Percentiles rank a stretch among this genome's conserved stretches.
phyloP scores from a whole-genome alignment of 768 basidiomycete species.

The Lentinus tigrinus region DNA sequence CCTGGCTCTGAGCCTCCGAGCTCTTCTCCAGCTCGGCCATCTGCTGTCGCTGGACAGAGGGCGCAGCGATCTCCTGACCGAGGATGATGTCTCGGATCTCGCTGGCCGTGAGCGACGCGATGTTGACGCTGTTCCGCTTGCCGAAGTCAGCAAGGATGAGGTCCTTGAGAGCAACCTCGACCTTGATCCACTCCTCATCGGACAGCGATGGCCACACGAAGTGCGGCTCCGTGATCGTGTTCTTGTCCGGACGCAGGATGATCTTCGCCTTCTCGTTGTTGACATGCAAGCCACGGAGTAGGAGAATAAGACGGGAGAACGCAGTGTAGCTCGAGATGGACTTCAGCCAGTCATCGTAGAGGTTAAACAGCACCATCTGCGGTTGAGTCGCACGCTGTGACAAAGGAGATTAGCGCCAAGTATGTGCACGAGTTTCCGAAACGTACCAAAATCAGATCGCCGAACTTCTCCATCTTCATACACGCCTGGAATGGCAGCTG shows the following conservation, averaged over 20 bases:
- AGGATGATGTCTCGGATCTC: conserved; percentile 98
- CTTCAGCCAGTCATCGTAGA: conserved; percentile 99
- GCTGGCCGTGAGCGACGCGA: conserved; percentile 92
- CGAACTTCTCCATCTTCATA: conserved; percentile 99
- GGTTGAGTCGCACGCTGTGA: conserved; percentile 90
- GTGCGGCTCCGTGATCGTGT: conserved; percentile 94
- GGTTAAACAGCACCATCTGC: conserved; percentile 97
- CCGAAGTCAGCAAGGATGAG: conserved; percentile 95
- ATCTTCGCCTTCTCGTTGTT: conserved; percentile 99
- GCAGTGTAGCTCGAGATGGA: conserved; percentile 99
- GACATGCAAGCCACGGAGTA: conserved; percentile 95
- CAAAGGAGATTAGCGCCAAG: conserved; percentile 4
- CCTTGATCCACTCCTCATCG: conserved; percentile 99
- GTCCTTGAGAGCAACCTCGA: conserved; percentile 98
- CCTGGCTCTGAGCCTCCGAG: conserved; percentile 89
- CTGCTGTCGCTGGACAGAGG: conserved; percentile 94
- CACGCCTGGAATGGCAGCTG: conserved; percentile 99
- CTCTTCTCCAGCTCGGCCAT: conserved; percentile 99
- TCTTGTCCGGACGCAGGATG: conserved; percentile 95
- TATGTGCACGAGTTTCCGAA: neutral
- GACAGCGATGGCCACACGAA: conserved; percentile 94
- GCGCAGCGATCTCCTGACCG: conserved; percentile 97
- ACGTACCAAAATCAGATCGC: conserved; percentile 86
- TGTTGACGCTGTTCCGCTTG: conserved; percentile 98
- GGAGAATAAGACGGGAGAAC: conserved; percentile 96